Evolutionary conservation across 805 yeast species (phyloP).

Genomic region (Lachancea fermentati): DNA sequence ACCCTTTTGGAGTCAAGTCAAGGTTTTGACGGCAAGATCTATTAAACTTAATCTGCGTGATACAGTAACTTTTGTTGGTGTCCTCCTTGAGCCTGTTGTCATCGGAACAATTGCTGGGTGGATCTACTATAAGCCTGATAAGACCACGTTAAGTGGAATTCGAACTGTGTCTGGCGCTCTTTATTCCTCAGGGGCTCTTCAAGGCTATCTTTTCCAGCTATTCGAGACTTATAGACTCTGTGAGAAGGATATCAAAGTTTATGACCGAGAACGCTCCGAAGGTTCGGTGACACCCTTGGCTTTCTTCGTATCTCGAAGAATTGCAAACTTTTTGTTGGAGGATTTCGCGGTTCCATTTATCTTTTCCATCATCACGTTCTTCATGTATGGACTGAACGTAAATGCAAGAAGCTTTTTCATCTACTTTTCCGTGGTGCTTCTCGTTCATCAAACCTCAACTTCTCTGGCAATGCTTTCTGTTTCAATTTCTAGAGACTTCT

Average conservation of each 20-base stretch:
- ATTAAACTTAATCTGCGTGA: conserved; percentile 46
- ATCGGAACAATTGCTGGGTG: conserved; percentile 67
- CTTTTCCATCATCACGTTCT: conserved; percentile 59
- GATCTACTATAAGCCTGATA: conserved; percentile 59
- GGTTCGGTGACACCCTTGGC: conserved; percentile 62
- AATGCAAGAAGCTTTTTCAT: conserved; percentile 50
- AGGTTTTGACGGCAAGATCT: conserved; percentile 42
- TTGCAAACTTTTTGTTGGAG: conserved; percentile 62
- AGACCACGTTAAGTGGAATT: conserved; percentile 45
- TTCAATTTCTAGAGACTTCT: conserved; percentile 53
- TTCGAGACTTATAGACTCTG: conserved; percentile 58
- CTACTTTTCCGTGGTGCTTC: conserved; percentile 53
- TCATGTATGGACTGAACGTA: conserved; percentile 67
- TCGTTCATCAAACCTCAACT: conserved; percentile 43
- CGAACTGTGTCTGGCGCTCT: conserved; percentile 51
- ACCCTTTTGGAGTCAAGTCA: conserved; percentile 39
- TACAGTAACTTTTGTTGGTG: conserved; percentile 40
- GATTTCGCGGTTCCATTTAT: conserved; percentile 59
- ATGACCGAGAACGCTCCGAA: conserved; percentile 67
- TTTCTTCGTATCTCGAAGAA: conserved; percentile 57
- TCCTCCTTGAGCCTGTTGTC: conserved; percentile 42
- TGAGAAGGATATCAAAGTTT: conserved; percentile 46
- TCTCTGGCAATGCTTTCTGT: conserved; percentile 35
- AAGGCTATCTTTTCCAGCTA: conserved; percentile 49
- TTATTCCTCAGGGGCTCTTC: conserved; percentile 48